Evolutionary conservation across 768 basidiomycete species (phyloP), one percentile per base, ranked within the genome.

Genomic region (Lentinula aciculospora): DNA sequence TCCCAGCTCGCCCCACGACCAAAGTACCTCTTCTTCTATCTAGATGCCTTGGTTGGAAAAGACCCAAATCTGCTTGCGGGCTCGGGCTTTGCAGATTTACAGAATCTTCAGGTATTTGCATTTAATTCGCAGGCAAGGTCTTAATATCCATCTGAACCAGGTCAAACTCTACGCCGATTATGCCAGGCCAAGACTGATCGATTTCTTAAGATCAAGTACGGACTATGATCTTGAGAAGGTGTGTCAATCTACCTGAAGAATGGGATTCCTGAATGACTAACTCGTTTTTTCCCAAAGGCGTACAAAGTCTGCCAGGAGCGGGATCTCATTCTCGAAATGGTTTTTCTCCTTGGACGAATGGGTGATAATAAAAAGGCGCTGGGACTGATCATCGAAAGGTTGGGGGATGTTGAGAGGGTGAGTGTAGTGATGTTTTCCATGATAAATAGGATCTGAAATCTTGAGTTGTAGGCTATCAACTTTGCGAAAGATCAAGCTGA

Each of bases 401-500:
- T 98, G 4, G 94, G 89, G 0, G 95, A 98, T 65, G 97, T 98
- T 0, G 81, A 94, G 61, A 78, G 93, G 58, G 95, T 89, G 66
- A 53, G 83, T 71, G 3, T 21, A n/a, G 17, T 19, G 8, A 7
- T 8, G n/a, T 13, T 19, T 27, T 13, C 4, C 23, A 9, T 19
- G 39, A 21, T 45, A 28, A 19, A 39, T 12, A 39, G 27, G 3
- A 34, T 31, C 12, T 40, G 56, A 17, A 21, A 21, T 51, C 29
- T 28, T 37, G 17, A 29, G 21, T 32, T 36, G 0, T 44, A 94
- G 92, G 94, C 96, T 3, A 98, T 99, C 65, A 96, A 98, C 58
- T 99, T 99, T 61, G 96, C 95, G 2, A 96, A 95, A 66, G 94
- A 98, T 68, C 96, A 98, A 69, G 88, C 86, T 53, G 97, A 98